Conservation (phyloP, 2,329 filamentous ascomycete genomes). For the Zymoseptoria ardabiliae region DNA sequence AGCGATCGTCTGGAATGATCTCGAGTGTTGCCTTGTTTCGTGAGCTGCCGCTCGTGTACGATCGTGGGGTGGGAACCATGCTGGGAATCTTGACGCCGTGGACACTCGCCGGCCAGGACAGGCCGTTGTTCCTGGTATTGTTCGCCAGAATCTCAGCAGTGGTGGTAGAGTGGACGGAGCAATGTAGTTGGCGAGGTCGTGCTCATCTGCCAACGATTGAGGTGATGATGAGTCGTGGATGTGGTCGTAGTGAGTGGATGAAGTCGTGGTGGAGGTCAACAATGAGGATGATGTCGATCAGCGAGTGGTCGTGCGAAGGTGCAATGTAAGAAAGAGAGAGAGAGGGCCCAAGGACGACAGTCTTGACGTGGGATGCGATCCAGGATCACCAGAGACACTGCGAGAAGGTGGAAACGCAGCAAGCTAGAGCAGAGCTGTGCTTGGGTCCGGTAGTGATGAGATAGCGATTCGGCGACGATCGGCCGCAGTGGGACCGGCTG, state of each 20-base stretch:
- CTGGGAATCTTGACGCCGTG: conserved; percentile 11
- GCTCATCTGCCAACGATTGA: background rate
- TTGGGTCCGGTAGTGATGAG: background rate
- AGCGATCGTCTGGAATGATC: conserved; percentile 41
- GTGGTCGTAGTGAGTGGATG: background rate
- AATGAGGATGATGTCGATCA: background rate
- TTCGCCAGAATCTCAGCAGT: background rate
- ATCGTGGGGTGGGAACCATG: conserved; percentile 26
- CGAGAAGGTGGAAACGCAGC: background rate
- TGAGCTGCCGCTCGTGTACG: conserved; percentile 9
- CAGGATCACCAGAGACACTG: background rate
- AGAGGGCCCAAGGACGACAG: background rate
- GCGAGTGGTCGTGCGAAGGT: background rate
- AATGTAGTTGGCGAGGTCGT: background rate
- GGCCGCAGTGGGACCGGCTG: background rate
- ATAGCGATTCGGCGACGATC: background rate
- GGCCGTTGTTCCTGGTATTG: background rate
- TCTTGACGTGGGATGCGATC: background rate
- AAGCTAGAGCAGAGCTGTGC: background rate
- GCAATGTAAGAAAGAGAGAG: background rate
- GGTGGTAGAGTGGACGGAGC: background rate
- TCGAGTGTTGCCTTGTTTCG: conserved; percentile 31
- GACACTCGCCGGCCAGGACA: conserved; percentile 10
- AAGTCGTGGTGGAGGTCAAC: background rate
- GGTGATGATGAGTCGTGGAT: background rate